Conservation (phyloP, 2,329 filamentous ascomycete species). For the Cercospora beticola region DNA sequence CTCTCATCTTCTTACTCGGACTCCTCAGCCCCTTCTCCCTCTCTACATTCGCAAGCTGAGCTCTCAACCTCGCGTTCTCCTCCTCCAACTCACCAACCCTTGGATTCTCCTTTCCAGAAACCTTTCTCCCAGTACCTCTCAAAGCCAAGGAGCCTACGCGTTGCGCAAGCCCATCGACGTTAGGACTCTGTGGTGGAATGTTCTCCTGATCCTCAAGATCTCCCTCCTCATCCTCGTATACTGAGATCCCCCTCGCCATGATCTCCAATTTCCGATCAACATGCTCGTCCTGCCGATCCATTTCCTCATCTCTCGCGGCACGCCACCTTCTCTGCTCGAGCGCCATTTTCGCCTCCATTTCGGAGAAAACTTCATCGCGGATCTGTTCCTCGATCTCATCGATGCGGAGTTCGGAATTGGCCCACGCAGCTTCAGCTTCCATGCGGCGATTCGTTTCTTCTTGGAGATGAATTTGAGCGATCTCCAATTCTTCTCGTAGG, state of each 20-base stretch:
- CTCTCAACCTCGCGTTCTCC: constrained; percentile 47
- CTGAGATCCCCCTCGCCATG: constrained; percentile 55
- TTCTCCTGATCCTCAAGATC: constrained; percentile 10
- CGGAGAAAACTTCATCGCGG: constrained; percentile 81
- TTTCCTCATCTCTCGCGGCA: constrained; percentile 70
- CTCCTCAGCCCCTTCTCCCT: constrained; percentile 43
- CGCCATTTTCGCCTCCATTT: constrained; percentile 77
- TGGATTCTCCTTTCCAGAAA: constrained; percentile 20
- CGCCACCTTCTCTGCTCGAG: constrained; percentile 81
- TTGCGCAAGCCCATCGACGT: constrained; percentile 12
- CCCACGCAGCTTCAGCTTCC: constrained; percentile 71
- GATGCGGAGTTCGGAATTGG: constrained; percentile 62
- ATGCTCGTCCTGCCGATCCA: constrained; percentile 76
- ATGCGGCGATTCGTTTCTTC: constrained; percentile 69
- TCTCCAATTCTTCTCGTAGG: constrained; percentile 75
- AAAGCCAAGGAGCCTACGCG: constrained; percentile 14
- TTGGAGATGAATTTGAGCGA: constrained; percentile 66
- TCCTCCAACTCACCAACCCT: constrained; percentile 43
- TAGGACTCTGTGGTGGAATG: neutral
- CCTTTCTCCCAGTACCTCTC: constrained; percentile 20
- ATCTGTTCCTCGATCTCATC: constrained; percentile 80
- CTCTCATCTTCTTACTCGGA: constrained; percentile 51
- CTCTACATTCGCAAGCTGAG: constrained; percentile 42
- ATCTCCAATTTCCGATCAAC: constrained; percentile 85
- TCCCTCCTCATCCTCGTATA: constrained; percentile 44